Evolutionary conservation across 768 basidiomycete species (phyloP).

Genomic region (Phylloporus rhodoxanthus): DNA sequence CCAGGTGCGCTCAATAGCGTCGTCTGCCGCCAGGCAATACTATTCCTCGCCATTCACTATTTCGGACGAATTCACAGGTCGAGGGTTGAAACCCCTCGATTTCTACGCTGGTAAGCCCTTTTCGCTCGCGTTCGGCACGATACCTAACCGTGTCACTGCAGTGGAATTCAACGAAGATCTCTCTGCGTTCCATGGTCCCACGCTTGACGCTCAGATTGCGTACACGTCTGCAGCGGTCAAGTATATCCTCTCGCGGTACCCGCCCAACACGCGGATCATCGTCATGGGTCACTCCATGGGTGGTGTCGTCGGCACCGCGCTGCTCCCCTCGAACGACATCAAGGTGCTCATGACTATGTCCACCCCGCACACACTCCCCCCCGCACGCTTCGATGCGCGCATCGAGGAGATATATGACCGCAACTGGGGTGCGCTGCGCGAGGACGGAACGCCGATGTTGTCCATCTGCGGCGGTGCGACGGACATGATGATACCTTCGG

Average conservation of each 20-base stretch:
- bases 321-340: conserved; percentile 63
- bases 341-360: conserved; percentile 92
- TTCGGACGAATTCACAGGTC: conserved; percentile 47
- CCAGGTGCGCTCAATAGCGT: conserved; percentile 93
- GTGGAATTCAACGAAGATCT: conserved; percentile 98
- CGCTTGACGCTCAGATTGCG: conserved; percentile 72
- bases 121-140: not conserved
- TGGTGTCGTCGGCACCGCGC: conserved; percentile 79
- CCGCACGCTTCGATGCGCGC: conserved; percentile 78
- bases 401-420: conserved; percentile 68
- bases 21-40: conserved; percentile 80
- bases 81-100: conserved; percentile 56
- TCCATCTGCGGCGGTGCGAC: conserved; percentile 90
- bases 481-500: conserved; percentile 89
- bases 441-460: conserved; percentile 59
- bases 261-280: conserved; percentile 54
- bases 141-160: not conserved
- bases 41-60: conserved; percentile 55
- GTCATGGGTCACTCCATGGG: conserved; percentile 98
- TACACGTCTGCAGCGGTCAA: conserved; percentile 68
- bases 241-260: conserved; percentile 78
- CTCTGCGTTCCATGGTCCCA: conserved; percentile 90
- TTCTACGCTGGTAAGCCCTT: conserved; percentile 70
- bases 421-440: conserved; percentile 36
- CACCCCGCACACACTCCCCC: conserved; percentile 83